phyloP scores from a whole-genome alignment of 495 filamentous ascomycete species.

The Talaromyces ruber region DNA sequence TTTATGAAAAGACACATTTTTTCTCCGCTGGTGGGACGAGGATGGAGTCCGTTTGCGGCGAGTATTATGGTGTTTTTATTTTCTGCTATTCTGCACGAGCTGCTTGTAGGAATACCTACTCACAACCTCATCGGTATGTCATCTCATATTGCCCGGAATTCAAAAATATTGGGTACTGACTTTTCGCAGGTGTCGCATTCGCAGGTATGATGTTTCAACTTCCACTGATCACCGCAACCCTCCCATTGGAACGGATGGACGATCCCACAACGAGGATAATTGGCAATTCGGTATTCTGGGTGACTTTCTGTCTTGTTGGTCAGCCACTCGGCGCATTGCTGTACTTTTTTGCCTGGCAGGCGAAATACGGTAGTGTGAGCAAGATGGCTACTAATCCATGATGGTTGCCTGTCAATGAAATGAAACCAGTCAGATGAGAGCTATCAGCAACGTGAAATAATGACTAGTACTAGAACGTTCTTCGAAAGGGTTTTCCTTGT shows the following conservation, averaged over 20 bases:
- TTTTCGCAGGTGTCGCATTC: conserved; percentile 68
- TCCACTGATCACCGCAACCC: conserved; percentile 69
- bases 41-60: conserved; percentile 58
- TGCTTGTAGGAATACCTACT: conserved; percentile 89
- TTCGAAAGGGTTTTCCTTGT: too few species aligned
- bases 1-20: conserved; percentile 95
- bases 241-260: conserved; percentile 68
- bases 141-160: background rate
- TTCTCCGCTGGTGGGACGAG: conserved; percentile 72
- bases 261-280: conserved; percentile 63
- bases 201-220: conserved; percentile 89
- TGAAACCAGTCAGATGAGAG: background rate
- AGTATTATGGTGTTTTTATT: conserved; percentile 75
- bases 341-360: conserved; percentile 98
- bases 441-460: background rate
- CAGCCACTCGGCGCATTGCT: conserved; percentile 83
- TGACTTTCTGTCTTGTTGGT: conserved; percentile 85
- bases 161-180: conserved; percentile 8
- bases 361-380: conserved; percentile 80
- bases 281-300: conserved; percentile 93
- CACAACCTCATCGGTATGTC: conserved; percentile 81
- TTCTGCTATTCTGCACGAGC: conserved; percentile 81
- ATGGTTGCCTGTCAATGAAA: background rate
- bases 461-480: background rate
- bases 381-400: conserved; percentile 12